Conservation (phyloP, 768 basidiomycete genomes). For the Leccinum imitatum region DNA sequence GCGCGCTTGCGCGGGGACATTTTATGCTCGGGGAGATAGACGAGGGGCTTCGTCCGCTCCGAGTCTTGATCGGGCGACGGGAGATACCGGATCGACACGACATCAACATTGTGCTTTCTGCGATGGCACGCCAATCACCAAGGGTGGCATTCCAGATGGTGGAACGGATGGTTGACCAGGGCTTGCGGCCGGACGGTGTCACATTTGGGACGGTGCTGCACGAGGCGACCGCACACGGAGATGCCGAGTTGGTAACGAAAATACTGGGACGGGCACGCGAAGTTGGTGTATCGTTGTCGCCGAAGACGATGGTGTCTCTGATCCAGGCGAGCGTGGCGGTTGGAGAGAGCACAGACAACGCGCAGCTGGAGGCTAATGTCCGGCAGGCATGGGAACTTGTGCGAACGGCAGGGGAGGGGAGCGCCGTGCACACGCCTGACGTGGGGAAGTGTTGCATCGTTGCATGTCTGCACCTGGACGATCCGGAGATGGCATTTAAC, state of each 20-base stretch:
- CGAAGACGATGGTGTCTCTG: slow-evolving; percentile 50
- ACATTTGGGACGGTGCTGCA: slow-evolving; percentile 66
- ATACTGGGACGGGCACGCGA: slow-evolving; percentile 43
- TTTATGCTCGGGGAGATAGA: slow-evolving; percentile 52
- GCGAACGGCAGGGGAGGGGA: slow-evolving; percentile 34
- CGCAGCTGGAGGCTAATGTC: slow-evolving; percentile 36
- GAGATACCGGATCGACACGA: slow-evolving; percentile 64
- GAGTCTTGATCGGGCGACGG: slow-evolving; percentile 43
- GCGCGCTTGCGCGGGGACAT: slow-evolving; percentile 60
- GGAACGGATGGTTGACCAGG: slow-evolving; percentile 47
- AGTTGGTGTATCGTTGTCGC: slow-evolving; percentile 39
- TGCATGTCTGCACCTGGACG: slow-evolving; percentile 47
- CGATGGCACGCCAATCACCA: slow-evolving; percentile 51
- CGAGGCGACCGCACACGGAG: slow-evolving; percentile 46
- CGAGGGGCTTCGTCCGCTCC: slow-evolving; percentile 49
- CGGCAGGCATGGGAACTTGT: slow-evolving; percentile 44
- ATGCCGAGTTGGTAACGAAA: slow-evolving; percentile 42
- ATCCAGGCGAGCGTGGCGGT: slow-evolving; percentile 41
- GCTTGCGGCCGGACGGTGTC: slow-evolving; percentile 51
- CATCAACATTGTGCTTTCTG: slow-evolving; percentile 60
- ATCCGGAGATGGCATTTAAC: slow-evolving; percentile 52
- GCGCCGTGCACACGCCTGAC: slow-evolving; percentile 41
- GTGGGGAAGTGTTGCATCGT: slow-evolving; percentile 52
- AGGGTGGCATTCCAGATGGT: slow-evolving; percentile 46
- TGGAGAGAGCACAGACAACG: slow-evolving; percentile 26